Evolutionary conservation across 306 rosid species (phyloP), one percentile per base, ranked within the genome.

Genomic region (Vicia sativa): DNA sequence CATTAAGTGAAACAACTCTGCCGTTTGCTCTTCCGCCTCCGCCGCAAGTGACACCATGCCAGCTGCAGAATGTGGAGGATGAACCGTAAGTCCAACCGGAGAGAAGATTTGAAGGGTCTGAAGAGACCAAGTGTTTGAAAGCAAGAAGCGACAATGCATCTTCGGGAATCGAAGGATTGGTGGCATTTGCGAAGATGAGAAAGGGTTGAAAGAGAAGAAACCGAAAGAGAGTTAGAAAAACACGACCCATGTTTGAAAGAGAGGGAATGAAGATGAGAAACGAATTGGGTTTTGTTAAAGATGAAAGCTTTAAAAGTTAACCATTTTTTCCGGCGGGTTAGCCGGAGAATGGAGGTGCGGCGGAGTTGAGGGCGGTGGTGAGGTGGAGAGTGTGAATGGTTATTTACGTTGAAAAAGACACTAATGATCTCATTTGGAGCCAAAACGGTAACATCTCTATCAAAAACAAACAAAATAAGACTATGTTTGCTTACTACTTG

Each of bases 91-190:
- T 62, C 92, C 92, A 87, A 12, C 48, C 71, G 11, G 73, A 31
- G 55, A 84, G 86, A 16, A 82, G 44, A 38, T 55, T 67, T 6
- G 41, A 76, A 65, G 84, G 84, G 69, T 74, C 86, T 4, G 73
- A 26, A 49, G 83, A 66, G 31, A 84, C 77, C 0, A 55, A 73
- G 52, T 11, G 31, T 65, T 82, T 87, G 71, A 87, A 82, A 45
- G 37, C 68, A 46, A 87, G 82, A 62, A 87, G 92, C 8, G 87
- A 74, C 76, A 84, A 75, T 80, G 84, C 89, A 6, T 87, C 84
- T 42, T 6, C 63, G 0, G 42, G 57, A 45, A 53, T 10, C 18
- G 77, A 41, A 62, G 48, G 13, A 14, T 79, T 35, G 44, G 66
- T 59, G 59, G 83, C 67, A 55, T 79, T 73, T 16, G 81, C 48